Evolutionary conservation across 352 stramenopile genomes (phyloP), one percentile per base, ranked within the genome.

Genomic region (Globisporangium lucens): DNA sequence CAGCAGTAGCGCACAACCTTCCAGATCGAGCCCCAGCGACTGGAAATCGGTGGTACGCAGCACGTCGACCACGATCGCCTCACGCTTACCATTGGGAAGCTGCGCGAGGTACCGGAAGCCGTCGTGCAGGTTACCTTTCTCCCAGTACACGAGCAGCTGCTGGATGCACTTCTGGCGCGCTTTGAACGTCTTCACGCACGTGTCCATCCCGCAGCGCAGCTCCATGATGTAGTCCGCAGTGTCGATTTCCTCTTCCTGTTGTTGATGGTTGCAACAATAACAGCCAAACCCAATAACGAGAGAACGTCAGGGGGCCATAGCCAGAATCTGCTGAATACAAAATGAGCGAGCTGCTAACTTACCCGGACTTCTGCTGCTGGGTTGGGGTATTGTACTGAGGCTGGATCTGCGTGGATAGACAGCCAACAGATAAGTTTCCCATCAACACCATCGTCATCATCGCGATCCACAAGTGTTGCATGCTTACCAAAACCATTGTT

Each of bases 181-280:
- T 15, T 79, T 78, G 43, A 95, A 89, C 12, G 80, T 84, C 63
- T 92, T 92, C 36, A 94, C 60, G 33, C 77, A 93, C 12, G 84
- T 91, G 64, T 95, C 87, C 85, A 95, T 95, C 8, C 87, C 87
- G 66, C 82, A 90, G 8, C 82, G 84, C 63, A 94, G 83, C 70
- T 95, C 87, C 75, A 88, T 90, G 53, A 95, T 82, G 62, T 84
- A 94, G 51, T 93, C 82, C 0, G 81, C 82, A 20, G 80, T 90
- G 17, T 81, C 68, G 24, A 70, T 38, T 36, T 79, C 68, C 24
- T 74, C 53, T 29, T 70, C 36, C 15, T 47, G 46, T 17, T 58
- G 22, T 13, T 24, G 7, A 36, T 58, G 22, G n/a, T 17, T 27
- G 0, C 53, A 59, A 12, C 53, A 51, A 27, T 20, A 51, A 30